A percentile compares a stretch with the other conserved stretches of the same genome.
Evolutionary conservation across 1,284 basidiomycete genomes (phyloP).

Genomic region (Porogramme epimiltina): DNA sequence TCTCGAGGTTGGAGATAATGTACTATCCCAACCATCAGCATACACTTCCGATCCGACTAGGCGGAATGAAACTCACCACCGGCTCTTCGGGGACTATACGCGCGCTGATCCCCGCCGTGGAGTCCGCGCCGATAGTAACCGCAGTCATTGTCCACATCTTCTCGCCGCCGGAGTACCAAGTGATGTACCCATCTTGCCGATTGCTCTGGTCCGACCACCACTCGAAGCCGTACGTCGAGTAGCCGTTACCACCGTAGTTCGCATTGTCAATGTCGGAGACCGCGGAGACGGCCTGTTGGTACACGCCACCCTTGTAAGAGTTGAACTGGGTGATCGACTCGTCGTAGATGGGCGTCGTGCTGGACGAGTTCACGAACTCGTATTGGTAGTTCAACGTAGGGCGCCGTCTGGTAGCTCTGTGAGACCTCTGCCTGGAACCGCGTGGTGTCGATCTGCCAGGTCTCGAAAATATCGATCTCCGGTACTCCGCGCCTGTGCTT

Average conservation of each 20-base stretch:
- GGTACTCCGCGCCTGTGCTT: slow-evolving; percentile 56
- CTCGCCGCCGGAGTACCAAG: slow-evolving; percentile 67
- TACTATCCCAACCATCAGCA: slow-evolving; percentile 47
- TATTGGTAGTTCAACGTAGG: slow-evolving; percentile 77
- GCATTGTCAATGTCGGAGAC: slow-evolving; percentile 55
- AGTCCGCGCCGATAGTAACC: slow-evolving; percentile 61
- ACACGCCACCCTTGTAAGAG: slow-evolving; percentile 73
- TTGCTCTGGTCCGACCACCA: slow-evolving; percentile 70
- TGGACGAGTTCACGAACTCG: slow-evolving; percentile 54
- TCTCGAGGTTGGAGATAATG: slow-evolving; percentile 72
- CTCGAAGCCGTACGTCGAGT: slow-evolving; percentile 70
- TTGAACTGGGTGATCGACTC: slow-evolving; percentile 57
- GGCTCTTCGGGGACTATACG: slow-evolving; percentile 82
- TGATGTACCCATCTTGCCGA: slow-evolving; percentile 69
- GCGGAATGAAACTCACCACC: slow-evolving; percentile 51
- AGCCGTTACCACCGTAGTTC: slow-evolving; percentile 56
- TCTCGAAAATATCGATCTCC: slow-evolving; percentile 72
- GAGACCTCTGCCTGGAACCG: slow-evolving; percentile 59
- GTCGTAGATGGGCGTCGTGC: slow-evolving; percentile 59
- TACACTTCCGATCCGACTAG: too few relatives aligned
- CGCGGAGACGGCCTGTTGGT: slow-evolving; percentile 82
- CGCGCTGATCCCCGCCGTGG: slow-evolving; percentile 50
- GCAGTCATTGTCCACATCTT: slow-evolving; percentile 70
- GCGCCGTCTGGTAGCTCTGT: slow-evolving; percentile 81
- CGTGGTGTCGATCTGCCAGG: slow-evolving; percentile 44